Percentiles rank a stretch among this genome's conserved stretches.
phyloP scores from a whole-genome alignment of 306 rosid genomes.

The Biancaea sappan region DNA sequence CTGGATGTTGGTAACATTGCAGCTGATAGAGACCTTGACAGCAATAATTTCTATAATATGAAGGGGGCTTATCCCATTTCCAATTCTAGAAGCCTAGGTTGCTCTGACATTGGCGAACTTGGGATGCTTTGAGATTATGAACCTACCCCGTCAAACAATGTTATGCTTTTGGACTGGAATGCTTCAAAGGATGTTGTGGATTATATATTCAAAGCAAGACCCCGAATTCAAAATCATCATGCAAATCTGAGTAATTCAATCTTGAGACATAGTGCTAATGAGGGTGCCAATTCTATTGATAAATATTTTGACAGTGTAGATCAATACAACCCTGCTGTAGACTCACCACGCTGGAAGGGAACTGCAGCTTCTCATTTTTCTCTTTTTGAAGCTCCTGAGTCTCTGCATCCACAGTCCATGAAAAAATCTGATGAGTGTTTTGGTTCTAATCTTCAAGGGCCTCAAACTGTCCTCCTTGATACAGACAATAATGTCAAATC shows the following conservation, averaged over 20 bases:
- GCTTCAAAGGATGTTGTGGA: slow-evolving; percentile 40
- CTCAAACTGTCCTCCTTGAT: slow-evolving; percentile 34
- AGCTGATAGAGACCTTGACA: slow-evolving; percentile 36
- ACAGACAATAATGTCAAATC: slow-evolving; percentile 38
- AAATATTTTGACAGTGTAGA: slow-evolving; percentile 58
- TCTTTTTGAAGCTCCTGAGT: slow-evolving; percentile 49
- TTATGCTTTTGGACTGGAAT: slow-evolving; percentile 38
- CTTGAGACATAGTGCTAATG: slow-evolving; percentile 43
- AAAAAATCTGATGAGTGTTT: slow-evolving; percentile 40
- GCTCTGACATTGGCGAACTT: slow-evolving; percentile 43
- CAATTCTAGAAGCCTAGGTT: slow-evolving; percentile 28
- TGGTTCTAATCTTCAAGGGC: slow-evolving; percentile 44
- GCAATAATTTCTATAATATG: slow-evolving; percentile 30
- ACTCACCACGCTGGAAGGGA: slow-evolving; percentile 98
- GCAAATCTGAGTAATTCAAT: slow-evolving; percentile 41
- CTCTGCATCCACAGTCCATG: slow-evolving; percentile 35
- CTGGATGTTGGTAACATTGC: slow-evolving; percentile 36
- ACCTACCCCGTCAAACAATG: slow-evolving; percentile 45
- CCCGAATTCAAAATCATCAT: slow-evolving; percentile 40
- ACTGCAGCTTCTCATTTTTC: slow-evolving; percentile 48
- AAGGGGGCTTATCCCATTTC: slow-evolving; percentile 39
- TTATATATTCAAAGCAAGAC: slow-evolving; percentile 37
- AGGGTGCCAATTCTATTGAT: slow-evolving; percentile 46
- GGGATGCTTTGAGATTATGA: slow-evolving; percentile 52
- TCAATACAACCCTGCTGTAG: slow-evolving; percentile 64